Percentiles rank a stretch among this genome's conserved stretches.
Conservation (phyloP, 2,329 filamentous ascomycete species). For the Nothopassalora personata region DNA sequence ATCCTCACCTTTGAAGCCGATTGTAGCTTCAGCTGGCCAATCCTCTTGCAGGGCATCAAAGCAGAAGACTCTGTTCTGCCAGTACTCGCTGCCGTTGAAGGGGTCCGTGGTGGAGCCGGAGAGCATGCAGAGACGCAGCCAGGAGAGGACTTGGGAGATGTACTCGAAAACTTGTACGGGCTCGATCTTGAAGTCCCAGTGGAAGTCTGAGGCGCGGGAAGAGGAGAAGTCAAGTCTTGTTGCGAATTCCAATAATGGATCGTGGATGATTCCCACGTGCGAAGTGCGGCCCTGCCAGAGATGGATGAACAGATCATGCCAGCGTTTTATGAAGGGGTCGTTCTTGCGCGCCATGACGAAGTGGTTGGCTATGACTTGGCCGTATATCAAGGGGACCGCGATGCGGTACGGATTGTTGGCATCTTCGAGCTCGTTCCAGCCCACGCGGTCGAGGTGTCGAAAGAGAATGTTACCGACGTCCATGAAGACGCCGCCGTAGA, state of each 20-base stretch:
- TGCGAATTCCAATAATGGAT: conserved; percentile 12
- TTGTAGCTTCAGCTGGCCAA: conserved; percentile 13
- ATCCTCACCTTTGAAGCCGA: conserved; percentile 15
- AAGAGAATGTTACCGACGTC: conserved; percentile 40
- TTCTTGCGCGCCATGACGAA: conserved; percentile 42
- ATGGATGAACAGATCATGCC: conserved; percentile 15
- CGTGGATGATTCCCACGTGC: conserved; percentile 12
- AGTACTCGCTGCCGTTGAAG: conserved; percentile 13
- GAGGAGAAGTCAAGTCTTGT: conserved; percentile 8
- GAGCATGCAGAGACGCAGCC: conserved; percentile 14
- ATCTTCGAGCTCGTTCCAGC: conserved; percentile 37
- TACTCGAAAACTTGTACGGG: conserved; percentile 13
- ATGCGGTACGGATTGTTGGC: conserved; percentile 34
- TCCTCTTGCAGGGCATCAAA: conserved; percentile 15
- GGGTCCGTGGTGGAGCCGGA: conserved; percentile 4
- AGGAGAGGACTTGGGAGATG: conserved; percentile 15
- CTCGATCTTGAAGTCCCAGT: conserved; percentile 19
- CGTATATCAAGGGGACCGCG: conserved; percentile 25
- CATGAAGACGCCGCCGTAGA: conserved; percentile 39
- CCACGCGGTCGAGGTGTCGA: conserved; percentile 36
- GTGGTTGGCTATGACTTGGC: conserved; percentile 35
- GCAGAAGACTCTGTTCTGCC: conserved; percentile 12
- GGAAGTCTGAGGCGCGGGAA: conserved; percentile 8
- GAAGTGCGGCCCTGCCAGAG: conserved; percentile 10
- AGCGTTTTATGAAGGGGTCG: conserved; percentile 33